These are phyloP conservation scores for Nemania sp. DNA, from an alignment of 2,329 filamentous ascomycete genomes.

Conservation along the genomic window DNA sequence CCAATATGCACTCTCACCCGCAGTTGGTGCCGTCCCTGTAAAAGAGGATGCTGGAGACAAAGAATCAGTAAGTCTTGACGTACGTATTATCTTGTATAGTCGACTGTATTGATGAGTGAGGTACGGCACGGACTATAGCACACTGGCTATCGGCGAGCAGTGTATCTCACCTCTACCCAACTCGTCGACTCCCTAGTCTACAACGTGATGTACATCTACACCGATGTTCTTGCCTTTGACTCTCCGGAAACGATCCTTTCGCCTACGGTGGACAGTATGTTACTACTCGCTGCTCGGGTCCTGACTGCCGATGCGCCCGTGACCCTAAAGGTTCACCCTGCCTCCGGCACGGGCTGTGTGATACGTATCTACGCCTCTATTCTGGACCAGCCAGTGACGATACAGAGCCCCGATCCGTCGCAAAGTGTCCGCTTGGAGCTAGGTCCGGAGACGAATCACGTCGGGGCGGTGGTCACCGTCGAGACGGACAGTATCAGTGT, in stretches of 20 bases:
- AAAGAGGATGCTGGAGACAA: conserved; percentile 1
- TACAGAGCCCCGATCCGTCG: not conserved
- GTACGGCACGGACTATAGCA: not conserved
- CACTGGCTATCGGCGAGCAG: conserved; percentile 2
- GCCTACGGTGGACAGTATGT: not conserved
- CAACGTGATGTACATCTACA: not conserved
- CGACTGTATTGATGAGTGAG: not conserved
- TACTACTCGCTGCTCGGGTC: not conserved
- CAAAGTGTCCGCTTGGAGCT: not conserved
- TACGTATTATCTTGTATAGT: not conserved
- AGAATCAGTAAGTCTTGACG: not conserved
- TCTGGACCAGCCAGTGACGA: not conserved
- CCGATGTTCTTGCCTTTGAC: conserved; percentile 1
- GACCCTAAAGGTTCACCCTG: not conserved
- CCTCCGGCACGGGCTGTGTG: not conserved
- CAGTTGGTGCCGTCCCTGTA: not conserved
- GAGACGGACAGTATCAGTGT: not conserved
- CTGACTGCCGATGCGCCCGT: not conserved
- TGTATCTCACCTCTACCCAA: conserved; percentile 5
- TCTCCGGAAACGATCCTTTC: not conserved
- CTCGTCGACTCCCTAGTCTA: not conserved
- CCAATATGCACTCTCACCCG: not conserved
- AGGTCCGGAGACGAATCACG: not conserved
- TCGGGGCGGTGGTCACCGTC: not conserved
- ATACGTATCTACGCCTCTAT: not conserved